Evolutionary conservation across 345 rosid genomes (phyloP).

Genomic region (Brassica cretica): DNA sequence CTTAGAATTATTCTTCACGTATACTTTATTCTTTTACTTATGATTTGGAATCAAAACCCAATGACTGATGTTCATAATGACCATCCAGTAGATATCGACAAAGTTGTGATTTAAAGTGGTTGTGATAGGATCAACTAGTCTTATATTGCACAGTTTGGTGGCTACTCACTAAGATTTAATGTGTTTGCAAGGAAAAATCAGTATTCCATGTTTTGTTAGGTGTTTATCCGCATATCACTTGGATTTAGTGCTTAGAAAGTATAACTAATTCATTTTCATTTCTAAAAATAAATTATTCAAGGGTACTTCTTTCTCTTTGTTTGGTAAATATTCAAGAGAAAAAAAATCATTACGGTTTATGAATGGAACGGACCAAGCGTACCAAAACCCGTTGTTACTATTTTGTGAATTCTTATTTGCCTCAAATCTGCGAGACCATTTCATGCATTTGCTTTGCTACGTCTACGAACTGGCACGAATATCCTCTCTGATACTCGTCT

Average conservation of each 20-base stretch:
- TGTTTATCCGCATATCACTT: slow-evolving; percentile 14
- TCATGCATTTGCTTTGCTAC: background rate
- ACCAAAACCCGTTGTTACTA: background rate
- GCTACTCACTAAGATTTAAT: slow-evolving; percentile 6
- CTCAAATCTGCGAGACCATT: background rate
- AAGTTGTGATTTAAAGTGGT: slow-evolving; percentile 25
- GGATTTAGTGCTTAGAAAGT: slow-evolving; percentile 11
- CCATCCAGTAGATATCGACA: slow-evolving; percentile 29
- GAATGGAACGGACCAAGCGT: background rate
- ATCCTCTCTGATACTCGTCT: background rate
- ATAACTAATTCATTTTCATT: background rate
- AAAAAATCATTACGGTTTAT: background rate
- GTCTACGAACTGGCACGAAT: background rate
- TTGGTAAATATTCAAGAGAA: background rate
- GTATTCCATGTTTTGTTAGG: slow-evolving; percentile 11
- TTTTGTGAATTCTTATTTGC: background rate
- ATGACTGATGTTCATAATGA: slow-evolving; percentile 31
- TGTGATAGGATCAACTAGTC: slow-evolving; percentile 29
- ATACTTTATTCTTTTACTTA: slow-evolving; percentile 40
- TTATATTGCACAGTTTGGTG: slow-evolving; percentile 15
- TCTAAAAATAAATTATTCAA: background rate
- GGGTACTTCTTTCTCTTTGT: background rate
- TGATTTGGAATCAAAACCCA: slow-evolving; percentile 22
- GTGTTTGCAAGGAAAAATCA: background rate
- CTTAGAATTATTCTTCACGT: slow-evolving; percentile 45